Percentiles rank a stretch among this genome's conserved stretches.
Conservation (phyloP, 148 eudicot species). For the Hydrangea macrophylla region DNA sequence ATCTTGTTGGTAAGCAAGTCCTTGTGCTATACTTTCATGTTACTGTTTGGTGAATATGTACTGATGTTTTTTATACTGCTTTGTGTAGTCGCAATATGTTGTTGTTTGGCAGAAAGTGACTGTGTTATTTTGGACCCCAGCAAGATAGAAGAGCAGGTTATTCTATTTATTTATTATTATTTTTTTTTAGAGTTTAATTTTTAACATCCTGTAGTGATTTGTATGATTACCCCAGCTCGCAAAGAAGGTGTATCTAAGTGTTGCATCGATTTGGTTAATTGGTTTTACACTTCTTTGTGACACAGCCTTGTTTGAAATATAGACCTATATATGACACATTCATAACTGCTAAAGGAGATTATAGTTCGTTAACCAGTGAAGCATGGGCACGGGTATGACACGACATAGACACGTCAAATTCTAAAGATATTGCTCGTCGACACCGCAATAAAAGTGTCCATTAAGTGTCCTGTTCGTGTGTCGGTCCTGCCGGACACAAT, state of each 20-base stretch:
- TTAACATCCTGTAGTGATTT: neutral
- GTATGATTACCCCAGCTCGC: neutral
- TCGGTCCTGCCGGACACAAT: no score
- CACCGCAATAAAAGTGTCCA: no score
- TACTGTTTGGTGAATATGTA: neutral
- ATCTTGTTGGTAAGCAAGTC: conserved; percentile 71
- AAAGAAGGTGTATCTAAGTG: neutral
- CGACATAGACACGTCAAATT: no score
- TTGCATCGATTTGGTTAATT: neutral
- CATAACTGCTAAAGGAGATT: no score
- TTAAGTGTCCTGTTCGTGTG: no score
- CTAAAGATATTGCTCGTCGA: no score
- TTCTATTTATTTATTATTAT: neutral
- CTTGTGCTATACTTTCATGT: neutral
- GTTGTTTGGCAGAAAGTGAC: conserved; percentile 69
- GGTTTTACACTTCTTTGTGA: no score
- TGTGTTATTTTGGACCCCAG: conserved; percentile 65
- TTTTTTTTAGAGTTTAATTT: neutral
- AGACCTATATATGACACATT: no score
- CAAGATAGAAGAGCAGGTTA: conserved; percentile 88
- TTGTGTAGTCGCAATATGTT: conserved; percentile 81
- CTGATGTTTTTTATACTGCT: conserved; percentile 15
- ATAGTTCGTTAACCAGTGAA: no score
- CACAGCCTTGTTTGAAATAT: no score
- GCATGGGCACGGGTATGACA: no score